Evolutionary conservation across 345 rosid genomes (phyloP).

Genomic region (Acer campestre): DNA sequence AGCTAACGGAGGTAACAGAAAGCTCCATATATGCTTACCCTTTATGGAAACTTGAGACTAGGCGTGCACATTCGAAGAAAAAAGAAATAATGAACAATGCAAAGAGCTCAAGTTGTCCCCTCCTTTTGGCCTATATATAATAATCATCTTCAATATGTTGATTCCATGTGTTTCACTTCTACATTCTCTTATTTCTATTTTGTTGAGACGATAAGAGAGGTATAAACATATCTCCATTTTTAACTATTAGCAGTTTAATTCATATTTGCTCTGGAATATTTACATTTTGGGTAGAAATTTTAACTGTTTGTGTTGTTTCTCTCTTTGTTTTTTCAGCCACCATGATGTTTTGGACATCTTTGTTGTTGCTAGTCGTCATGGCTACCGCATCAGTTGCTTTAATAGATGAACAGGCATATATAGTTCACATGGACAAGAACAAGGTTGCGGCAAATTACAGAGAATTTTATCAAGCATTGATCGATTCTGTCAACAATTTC

Average conservation of each 20-base stretch:
- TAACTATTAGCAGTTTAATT: neutral
- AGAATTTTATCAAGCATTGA: slow-evolving; percentile 40
- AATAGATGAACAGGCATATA: slow-evolving; percentile 45
- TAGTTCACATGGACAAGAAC: slow-evolving; percentile 60
- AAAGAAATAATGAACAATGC: neutral
- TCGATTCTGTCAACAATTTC: slow-evolving; percentile 37
- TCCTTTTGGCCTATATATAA: slow-evolving; percentile 13
- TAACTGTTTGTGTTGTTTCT: neutral
- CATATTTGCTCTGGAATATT: neutral
- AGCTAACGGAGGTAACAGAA: neutral
- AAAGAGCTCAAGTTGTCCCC: neutral
- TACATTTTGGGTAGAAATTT: neutral
- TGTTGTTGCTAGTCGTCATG: slow-evolving; percentile 30
- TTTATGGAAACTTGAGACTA: neutral
- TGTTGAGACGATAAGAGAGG: neutral
- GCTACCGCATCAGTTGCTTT: slow-evolving; percentile 34
- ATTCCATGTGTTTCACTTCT: neutral
- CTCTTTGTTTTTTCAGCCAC: slow-evolving; percentile 10
- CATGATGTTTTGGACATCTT: slow-evolving; percentile 27
- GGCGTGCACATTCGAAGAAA: slow-evolving; percentile 10
- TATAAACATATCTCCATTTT: neutral
- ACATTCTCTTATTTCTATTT: neutral
- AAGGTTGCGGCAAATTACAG: slow-evolving; percentile 34
- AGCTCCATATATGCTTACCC: slow-evolving; percentile 4
- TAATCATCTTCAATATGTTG: neutral